Base-by-base conservation (phyloP, 805 yeast species). In the Saturnispora sanitii region DNA sequence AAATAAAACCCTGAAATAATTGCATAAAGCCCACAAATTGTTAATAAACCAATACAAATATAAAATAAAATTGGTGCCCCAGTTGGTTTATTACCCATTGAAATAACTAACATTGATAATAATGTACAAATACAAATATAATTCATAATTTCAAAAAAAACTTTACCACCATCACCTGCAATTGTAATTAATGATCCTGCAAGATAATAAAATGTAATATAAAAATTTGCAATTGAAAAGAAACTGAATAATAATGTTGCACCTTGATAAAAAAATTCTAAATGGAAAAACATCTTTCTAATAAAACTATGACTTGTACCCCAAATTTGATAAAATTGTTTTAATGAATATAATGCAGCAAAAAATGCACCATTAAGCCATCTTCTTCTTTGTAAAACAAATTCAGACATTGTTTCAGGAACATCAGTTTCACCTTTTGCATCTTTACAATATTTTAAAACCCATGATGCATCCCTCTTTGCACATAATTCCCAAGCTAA, bases 301-400 rank as follows among this genome's bases (percentile, higher is more conserved):
- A 75, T 49, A 8, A 71, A 54, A 2, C 95, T 82, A 61, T 92
- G 99, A 51, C 79, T 82, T 0, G 96, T 84, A 45, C 73, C 66
- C 95, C 96, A 90, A 42, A 92, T 82, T 51, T 83, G 82, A 42
- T 77, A 71, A 71, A 88, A 85, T 57, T 88, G 94, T 42, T 83
- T 55, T 48, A 84, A 84, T 2, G 96, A 79, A 58, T 82, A 92
- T 41, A 88, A 67, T 3, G 97, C 97, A 1, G 99, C 97, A 65
- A 92, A 92, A 56, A 92, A 74, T 2, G 98, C 94, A 58, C 99
- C 99, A 61, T 90, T 90, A 46, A 90, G 72, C 98, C 98, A 90
- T 68, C 98, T 79, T 67, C 98, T 81, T 66, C 98, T 80, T 66
- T 90, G 98, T 42, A 92, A 75, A 40, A 90, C 84, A 55, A 92